Conservation (phyloP, 1,284 basidiomycete genomes). For the Sanguinoderma infundibulare region DNA sequence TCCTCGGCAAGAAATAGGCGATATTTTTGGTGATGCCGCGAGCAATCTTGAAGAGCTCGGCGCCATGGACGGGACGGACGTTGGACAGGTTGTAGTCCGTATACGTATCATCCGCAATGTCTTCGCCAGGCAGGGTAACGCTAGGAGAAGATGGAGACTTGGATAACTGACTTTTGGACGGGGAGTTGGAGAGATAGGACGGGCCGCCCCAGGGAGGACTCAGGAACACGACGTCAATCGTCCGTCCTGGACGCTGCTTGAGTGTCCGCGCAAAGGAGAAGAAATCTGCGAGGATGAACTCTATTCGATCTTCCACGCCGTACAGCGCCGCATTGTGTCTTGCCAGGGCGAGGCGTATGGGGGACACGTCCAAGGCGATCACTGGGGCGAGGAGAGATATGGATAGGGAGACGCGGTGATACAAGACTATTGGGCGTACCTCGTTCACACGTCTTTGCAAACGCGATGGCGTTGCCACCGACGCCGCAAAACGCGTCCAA, state of each 20-base stretch:
- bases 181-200: constrained; percentile 57
- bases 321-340: constrained; percentile 92
- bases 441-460: constrained; percentile 92
- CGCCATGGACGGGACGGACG: constrained; percentile 82
- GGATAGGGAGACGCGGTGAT: constrained; percentile 3
- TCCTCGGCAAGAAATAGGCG: constrained; percentile 91
- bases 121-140: constrained; percentile 13
- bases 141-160: constrained; percentile 16
- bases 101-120: constrained; percentile 36
- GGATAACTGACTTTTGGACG: constrained; percentile 2
- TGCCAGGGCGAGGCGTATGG: constrained; percentile 83
- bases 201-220: constrained; percentile 95
- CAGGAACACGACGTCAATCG: constrained; percentile 88
- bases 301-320: constrained; percentile 92
- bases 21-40: constrained; percentile 77
- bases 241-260: constrained; percentile 32
- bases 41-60: constrained; percentile 78
- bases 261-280: constrained; percentile 73
- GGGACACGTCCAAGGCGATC: constrained; percentile 91
- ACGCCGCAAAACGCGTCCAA: constrained; percentile 98
- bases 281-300: constrained; percentile 92
- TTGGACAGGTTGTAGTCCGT: constrained; percentile 72
- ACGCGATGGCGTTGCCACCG: constrained; percentile 96
- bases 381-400: constrained; percentile 49
- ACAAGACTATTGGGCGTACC: constrained; percentile 51